These are phyloP conservation scores for Hypomontagnella submonticulosa DNA, from an alignment of 495 filamentous ascomycete species.

Conservation along the genomic window DNA sequence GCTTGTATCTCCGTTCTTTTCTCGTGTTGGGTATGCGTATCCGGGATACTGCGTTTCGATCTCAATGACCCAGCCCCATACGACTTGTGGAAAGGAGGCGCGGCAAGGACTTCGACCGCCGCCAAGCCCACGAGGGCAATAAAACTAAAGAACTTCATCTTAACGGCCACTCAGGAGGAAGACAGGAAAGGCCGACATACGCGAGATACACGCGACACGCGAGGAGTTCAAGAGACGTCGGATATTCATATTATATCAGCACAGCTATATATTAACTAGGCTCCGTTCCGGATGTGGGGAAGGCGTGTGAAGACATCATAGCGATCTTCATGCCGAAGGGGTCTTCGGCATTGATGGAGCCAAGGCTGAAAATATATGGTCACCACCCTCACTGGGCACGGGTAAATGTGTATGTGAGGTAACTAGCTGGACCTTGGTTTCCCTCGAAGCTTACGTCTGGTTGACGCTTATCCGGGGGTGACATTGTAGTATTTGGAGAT, in stretches of 20 bases:
- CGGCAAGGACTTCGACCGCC: constrained; percentile 24
- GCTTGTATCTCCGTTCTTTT: constrained; percentile 60
- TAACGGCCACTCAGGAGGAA: constrained; percentile 1
- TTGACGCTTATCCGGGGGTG: constrained; percentile 4
- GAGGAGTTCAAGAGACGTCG: constrained; percentile 6
- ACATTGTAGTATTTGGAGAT: constrained; percentile 1
- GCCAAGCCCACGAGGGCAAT: constrained; percentile 27
- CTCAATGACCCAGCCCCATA: neutral
- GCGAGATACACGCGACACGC: constrained; percentile 12
- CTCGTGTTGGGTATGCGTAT: constrained; percentile 48
- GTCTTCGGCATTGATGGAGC: constrained; percentile 35
- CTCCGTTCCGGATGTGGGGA: constrained; percentile 30
- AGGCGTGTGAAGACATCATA: constrained; percentile 8
- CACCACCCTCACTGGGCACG: constrained; percentile 26
- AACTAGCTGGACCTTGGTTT: constrained; percentile 16
- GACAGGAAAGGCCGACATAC: constrained; percentile 1
- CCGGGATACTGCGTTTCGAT: constrained; percentile 36
- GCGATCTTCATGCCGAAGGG: constrained; percentile 18
- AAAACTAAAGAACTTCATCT: constrained; percentile 38
- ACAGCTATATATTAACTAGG: constrained; percentile 6
- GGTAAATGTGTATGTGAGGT: constrained; percentile 36
- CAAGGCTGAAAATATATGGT: constrained; percentile 34
- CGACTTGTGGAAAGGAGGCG: constrained; percentile 29
- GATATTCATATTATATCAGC: constrained; percentile 31
- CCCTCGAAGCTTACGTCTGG: neutral